Conservation (phyloP, 768 basidiomycete genomes). For the Multifurca ochricompacta region DNA sequence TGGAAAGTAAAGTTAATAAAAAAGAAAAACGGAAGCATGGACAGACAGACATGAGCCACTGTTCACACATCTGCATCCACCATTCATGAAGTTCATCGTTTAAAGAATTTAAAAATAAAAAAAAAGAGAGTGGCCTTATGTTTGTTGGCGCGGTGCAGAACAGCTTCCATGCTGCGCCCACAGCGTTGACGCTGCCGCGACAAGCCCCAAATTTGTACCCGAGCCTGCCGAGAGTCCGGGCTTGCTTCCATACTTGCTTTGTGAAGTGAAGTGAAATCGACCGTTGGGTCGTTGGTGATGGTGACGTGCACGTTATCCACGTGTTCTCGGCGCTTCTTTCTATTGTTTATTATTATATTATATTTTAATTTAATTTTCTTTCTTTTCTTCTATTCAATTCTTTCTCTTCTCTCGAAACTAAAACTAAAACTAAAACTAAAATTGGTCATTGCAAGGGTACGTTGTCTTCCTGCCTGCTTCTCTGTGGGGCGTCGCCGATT, state of each 20-base stretch:
- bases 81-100: background rate
- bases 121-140: background rate
- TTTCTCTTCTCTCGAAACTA: too few species aligned
- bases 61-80: background rate
- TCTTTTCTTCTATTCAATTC: background rate
- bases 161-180: background rate
- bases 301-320: background rate
- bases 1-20: too few species aligned
- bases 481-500: conserved; percentile 2
- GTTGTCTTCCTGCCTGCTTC: background rate
- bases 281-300: too few species aligned
- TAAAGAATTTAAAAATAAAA: too few species aligned
- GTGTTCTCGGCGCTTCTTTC: conserved; percentile 1
- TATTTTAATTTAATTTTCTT: background rate
- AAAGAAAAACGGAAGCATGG: conserved; percentile 4
- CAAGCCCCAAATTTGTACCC: conserved; percentile 4
- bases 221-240: conserved; percentile 4
- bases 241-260: conserved; percentile 1
- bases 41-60: conserved; percentile 5
- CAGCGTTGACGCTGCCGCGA: conserved; percentile 11
- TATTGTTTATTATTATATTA: background rate
- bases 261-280: too few species aligned
- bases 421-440: background rate
- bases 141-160: background rate
- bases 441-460: conserved; percentile 3